A percentile compares a stretch with the other conserved stretches of the same genome.
Evolutionary conservation across 345 rosid genomes (phyloP).

Genomic region (Microthlaspi erraticum): DNA sequence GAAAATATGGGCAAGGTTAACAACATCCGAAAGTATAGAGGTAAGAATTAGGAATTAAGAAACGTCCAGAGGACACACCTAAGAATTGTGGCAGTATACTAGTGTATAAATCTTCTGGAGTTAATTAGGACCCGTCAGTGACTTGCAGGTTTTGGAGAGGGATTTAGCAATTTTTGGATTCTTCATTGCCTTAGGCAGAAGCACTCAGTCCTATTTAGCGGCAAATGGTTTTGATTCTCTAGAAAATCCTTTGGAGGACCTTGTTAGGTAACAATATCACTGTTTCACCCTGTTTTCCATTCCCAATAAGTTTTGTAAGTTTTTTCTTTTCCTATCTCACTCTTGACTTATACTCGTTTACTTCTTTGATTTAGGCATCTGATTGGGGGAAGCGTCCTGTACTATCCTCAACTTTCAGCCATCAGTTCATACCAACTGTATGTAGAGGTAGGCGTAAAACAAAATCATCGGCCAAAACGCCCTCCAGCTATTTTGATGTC

Average conservation of each 20-base stretch:
- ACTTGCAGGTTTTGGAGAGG: conserved; percentile 85
- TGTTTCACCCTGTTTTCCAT: conserved; percentile 27
- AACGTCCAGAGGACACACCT: conserved; percentile 27
- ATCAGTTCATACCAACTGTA: conserved; percentile 95
- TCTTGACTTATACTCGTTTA: conserved; percentile 16
- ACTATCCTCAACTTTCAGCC: conserved; percentile 93
- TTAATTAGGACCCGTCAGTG: conserved; percentile 32
- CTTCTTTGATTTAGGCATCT: conserved; percentile 62
- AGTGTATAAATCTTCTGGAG: conserved; percentile 10
- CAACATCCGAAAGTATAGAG: conserved; percentile 97
- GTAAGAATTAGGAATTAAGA: conserved; percentile 45
- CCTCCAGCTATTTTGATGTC: conserved; percentile 25
- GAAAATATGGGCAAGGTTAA: conserved; percentile 95
- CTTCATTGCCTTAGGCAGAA: conserved; percentile 94
- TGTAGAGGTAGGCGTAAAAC: conserved; percentile 78
- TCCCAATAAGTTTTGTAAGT: conserved; percentile 8
- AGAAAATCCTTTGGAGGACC: conserved; percentile 70
- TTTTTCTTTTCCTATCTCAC: conserved; percentile 24
- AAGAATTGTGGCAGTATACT: conserved; percentile 11
- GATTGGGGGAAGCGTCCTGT: conserved; percentile 89
- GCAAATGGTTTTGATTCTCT: conserved; percentile 81
- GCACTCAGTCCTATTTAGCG: conserved; percentile 67
- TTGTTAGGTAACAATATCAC: conserved; percentile 68
- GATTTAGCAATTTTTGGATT: conserved; percentile 98
- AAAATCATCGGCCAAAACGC: conserved; percentile 18